Conservation (phyloP, 805 yeast species). For the Candida nitratophila region DNA sequence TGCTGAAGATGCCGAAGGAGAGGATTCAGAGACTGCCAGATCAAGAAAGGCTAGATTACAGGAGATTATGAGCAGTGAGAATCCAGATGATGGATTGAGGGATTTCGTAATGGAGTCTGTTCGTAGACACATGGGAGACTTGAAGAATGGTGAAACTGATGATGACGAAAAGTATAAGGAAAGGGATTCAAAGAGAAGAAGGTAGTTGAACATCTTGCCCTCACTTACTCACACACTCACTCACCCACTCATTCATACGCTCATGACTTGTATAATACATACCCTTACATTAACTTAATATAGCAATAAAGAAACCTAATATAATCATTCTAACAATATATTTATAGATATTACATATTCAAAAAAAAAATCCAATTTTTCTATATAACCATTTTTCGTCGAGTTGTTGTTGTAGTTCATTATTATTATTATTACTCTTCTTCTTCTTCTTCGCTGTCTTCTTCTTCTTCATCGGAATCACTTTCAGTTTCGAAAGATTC, state of each 20-base stretch:
- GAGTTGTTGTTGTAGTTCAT: no score
- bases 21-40: constrained; percentile 37
- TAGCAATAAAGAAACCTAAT: no score
- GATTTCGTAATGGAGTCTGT: constrained; percentile 62
- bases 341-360: no score
- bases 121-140: constrained; percentile 30
- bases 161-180: neutral
- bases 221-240: no score
- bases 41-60: constrained; percentile 60
- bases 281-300: no score
- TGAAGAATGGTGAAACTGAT: constrained; percentile 9
- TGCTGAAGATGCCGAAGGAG: constrained; percentile 35
- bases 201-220: no score
- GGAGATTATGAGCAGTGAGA: constrained; percentile 53
- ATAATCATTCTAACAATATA: no score
- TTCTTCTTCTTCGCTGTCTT: constrained; percentile 10
- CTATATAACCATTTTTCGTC: no score
- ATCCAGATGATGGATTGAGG: constrained; percentile 73
- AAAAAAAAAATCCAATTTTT: no score
- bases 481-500: constrained; percentile 11
- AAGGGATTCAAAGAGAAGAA: constrained; percentile 16
- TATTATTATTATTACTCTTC: no score
- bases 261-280: no score
- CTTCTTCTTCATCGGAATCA: constrained; percentile 16
- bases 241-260: no score